A percentile compares a stretch with the other conserved stretches of the same genome.
These are phyloP conservation scores for Chlorella sp. DNA, from an alignment of 139 green algal genomes.

Conservation along the genomic window DNA sequence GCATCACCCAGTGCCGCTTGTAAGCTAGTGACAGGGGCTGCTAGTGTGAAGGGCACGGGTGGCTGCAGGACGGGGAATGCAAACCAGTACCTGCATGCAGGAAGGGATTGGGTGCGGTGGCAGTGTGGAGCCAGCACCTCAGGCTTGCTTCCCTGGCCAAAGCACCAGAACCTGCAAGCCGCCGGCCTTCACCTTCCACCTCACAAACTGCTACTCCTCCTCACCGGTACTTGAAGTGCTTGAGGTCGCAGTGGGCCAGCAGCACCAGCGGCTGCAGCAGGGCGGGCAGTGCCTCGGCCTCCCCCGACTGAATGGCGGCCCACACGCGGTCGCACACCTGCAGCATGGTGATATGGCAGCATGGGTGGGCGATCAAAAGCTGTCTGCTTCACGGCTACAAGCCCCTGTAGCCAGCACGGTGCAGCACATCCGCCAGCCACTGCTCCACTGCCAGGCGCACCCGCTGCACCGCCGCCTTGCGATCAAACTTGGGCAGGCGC, in stretches of 20 bases:
- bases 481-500: constrained; percentile 65
- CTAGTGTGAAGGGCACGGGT: constrained; percentile 55
- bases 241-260: constrained; percentile 90
- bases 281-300: constrained; percentile 47
- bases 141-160: no score
- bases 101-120: no score
- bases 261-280: constrained; percentile 70
- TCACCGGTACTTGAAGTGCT: constrained; percentile 81
- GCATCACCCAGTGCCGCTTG: neutral
- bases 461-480: constrained; percentile 19
- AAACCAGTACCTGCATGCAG: constrained; percentile 78
- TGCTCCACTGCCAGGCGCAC: neutral
- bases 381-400: no score
- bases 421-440: neutral
- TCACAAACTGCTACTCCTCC: no score
- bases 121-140: no score
- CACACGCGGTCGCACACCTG: constrained; percentile 64
- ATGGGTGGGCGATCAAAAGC: neutral
- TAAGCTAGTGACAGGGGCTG: constrained; percentile 13
- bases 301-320: constrained; percentile 68
- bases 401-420: no score
- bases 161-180: no score
- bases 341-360: neutral
- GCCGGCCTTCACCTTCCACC: no score
- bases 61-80: constrained; percentile 85